A percentile compares a stretch with the other conserved stretches of the same genome.
Conservation (phyloP, 2,329 filamentous ascomycete species). For the Emmonsiellopsis sp. region DNA sequence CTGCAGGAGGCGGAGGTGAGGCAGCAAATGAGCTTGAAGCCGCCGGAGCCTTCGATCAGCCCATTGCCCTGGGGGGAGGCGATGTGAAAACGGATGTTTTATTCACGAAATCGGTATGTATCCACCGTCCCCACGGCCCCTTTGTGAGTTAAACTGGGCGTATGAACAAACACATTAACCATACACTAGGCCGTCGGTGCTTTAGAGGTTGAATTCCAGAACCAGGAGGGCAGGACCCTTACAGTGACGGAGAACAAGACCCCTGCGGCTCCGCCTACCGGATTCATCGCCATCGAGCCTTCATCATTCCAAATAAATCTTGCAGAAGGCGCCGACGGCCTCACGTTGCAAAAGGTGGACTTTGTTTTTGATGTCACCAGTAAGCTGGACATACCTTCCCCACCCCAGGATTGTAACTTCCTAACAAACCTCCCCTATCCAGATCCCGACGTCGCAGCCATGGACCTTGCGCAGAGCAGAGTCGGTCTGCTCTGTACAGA, state of each 20-base stretch:
- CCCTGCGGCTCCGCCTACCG: constrained; percentile 26
- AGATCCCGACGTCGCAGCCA: constrained; percentile 6
- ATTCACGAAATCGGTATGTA: too few species aligned
- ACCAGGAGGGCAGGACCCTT: constrained; percentile 23
- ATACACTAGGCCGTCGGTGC: constrained; percentile 19
- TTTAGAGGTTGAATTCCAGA: constrained; percentile 35
- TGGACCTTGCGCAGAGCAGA: constrained; percentile 29
- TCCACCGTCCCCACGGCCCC: too few species aligned
- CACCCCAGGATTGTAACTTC: constrained; percentile 12
- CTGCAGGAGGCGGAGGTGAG: too few species aligned
- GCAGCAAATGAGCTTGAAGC: too few species aligned
- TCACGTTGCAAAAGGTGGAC: constrained; percentile 34
- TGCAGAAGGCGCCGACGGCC: constrained; percentile 20
- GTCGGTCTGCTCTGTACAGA: constrained; percentile 30
- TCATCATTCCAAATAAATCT: constrained; percentile 29
- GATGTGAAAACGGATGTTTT: too few species aligned
- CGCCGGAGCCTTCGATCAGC: too few species aligned
- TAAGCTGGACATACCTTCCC: constrained; percentile 14
- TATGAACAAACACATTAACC: background rate
- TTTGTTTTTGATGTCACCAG: constrained; percentile 30
- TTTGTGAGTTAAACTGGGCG: too few species aligned
- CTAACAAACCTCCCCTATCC: background rate
- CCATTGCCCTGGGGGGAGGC: too few species aligned
- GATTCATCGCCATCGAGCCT: constrained; percentile 31
- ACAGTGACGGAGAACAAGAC: constrained; percentile 31